phyloP scores from a whole-genome alignment of 2,329 filamentous ascomycete species.

The Myriosclerotinia duriaeana region DNA sequence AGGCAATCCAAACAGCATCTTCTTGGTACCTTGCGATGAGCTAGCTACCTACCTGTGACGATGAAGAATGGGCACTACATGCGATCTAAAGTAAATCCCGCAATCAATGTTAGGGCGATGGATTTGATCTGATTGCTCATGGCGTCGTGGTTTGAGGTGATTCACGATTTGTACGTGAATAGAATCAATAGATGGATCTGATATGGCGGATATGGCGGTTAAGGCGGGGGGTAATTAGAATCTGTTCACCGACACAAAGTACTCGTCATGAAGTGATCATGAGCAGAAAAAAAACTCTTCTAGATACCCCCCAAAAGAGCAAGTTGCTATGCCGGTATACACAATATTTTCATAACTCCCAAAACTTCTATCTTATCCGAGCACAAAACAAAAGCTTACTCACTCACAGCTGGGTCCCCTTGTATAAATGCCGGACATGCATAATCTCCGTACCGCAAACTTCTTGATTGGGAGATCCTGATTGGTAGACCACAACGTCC shows the following conservation, averaged over 20 bases:
- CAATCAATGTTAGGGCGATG: neutral
- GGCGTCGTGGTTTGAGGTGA: neutral
- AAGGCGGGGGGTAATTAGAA: too few relatives aligned
- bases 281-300: neutral
- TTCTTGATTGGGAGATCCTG: neutral
- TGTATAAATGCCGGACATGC: slow-evolving; percentile 4
- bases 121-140: neutral
- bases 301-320: neutral
- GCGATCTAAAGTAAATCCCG: neutral
- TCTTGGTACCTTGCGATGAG: too few relatives aligned
- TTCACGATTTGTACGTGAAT: neutral
- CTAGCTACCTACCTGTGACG: too few relatives aligned
- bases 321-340: neutral
- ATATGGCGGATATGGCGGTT: slow-evolving; percentile 15
- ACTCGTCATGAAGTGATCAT: slow-evolving; percentile 2
- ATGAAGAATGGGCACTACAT: too few relatives aligned
- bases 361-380: neutral
- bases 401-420: neutral
- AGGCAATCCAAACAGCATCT: too few relatives aligned
- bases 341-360: neutral
- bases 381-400: neutral
- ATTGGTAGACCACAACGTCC: neutral
- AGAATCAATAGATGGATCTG: slow-evolving; percentile 4
- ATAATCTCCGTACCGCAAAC: slow-evolving; percentile 4
- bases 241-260: neutral